Evolutionary conservation across 2,329 filamentous ascomycete species (phyloP), one percentile per base, ranked within the genome.

Genomic region (Chalara sp.): DNA sequence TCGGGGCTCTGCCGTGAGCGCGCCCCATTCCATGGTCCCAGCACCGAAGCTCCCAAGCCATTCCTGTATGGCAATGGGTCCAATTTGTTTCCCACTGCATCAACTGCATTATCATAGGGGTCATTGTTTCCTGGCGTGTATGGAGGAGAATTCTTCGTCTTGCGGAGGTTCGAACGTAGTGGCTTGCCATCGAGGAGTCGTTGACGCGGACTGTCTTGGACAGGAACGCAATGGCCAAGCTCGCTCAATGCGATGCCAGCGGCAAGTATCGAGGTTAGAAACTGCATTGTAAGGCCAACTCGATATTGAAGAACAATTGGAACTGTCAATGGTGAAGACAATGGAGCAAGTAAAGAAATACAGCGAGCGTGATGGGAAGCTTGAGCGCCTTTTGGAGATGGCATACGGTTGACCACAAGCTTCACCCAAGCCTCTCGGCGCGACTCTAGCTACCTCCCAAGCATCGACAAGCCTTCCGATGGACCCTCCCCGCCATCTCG

Each of bases 1-100:
- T 89, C 85, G 1, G 86, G 85, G 64, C 79, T 84, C 70, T 89
- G 82, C 44, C 81, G 76, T 47, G 85, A 80, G n/a, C 85, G 79
- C 44, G 79, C 79, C 54, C 70, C 73, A 66, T 89, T 89, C 67
- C 83, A 83, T 0, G 86, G 86, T 0, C 86, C 86, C 28, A 88
- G 69, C 11, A 89, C 79, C 7, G 77, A 81, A 12, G 83, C 75
- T 28, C 86, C 86, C 29, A 79, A 63, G 29, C 82, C 82, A 61
- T 83, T 83, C 33, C 81, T 74, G 64, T 72, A 83, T 1, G 85
- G 85, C 49, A 83, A 67, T 30, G 85, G 84, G 56, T 86, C 76
- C n/a, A 86, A 70, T 8, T 75, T 70, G 2, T 81, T 71, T 10
- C 76, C 78, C 42, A 83, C 63, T 5, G 81, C 67, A 63, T 88